Percentiles rank a stretch among this genome's conserved stretches.
phyloP scores from a whole-genome alignment of 2,329 filamentous ascomycete genomes.

The Ascochyta clinopodiicola region DNA sequence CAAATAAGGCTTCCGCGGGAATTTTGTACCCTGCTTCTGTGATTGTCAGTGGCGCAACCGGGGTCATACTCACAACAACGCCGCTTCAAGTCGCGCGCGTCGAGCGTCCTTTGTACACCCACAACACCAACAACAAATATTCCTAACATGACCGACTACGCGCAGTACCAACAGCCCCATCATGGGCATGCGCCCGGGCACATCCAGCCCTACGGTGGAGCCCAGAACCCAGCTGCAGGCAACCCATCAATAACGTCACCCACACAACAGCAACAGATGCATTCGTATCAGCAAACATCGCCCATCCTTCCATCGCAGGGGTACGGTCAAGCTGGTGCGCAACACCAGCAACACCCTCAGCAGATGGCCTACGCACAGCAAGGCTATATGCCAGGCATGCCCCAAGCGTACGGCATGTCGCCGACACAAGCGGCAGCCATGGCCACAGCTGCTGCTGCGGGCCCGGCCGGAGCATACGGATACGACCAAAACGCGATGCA shows the following conservation, averaged over 20 bases:
- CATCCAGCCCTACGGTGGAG: conserved; percentile 48
- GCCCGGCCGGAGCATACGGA: conserved; percentile 69
- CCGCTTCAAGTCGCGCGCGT: conserved; percentile 34
- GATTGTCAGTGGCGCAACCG: conserved; percentile 43
- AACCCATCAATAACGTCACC: conserved; percentile 71
- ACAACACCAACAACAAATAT: conserved; percentile 21
- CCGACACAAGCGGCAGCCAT: conserved; percentile 89
- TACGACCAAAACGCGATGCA: conserved; percentile 68
- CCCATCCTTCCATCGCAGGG: conserved; percentile 80
- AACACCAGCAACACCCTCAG: conserved; percentile 66
- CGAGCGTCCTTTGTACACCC: conserved; percentile 32
- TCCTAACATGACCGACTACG: conserved; percentile 55
- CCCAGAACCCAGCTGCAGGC: conserved; percentile 44
- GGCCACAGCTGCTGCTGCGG: conserved; percentile 91
- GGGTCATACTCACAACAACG: conserved; percentile 38
- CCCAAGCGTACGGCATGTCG: conserved; percentile 75
- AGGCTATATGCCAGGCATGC: conserved; percentile 76
- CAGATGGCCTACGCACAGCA: conserved; percentile 86
- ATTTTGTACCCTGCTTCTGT: conserved; percentile 30
- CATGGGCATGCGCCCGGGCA: conserved; percentile 53
- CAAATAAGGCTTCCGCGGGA: conserved; percentile 27
- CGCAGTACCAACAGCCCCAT: conserved; percentile 56
- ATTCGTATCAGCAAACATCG: conserved; percentile 70
- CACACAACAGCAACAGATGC: conserved; percentile 61
- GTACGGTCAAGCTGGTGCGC: conserved; percentile 69